Conservation (phyloP, 2,329 filamentous ascomycete genomes). For the Verruconis gallopava region DNA sequence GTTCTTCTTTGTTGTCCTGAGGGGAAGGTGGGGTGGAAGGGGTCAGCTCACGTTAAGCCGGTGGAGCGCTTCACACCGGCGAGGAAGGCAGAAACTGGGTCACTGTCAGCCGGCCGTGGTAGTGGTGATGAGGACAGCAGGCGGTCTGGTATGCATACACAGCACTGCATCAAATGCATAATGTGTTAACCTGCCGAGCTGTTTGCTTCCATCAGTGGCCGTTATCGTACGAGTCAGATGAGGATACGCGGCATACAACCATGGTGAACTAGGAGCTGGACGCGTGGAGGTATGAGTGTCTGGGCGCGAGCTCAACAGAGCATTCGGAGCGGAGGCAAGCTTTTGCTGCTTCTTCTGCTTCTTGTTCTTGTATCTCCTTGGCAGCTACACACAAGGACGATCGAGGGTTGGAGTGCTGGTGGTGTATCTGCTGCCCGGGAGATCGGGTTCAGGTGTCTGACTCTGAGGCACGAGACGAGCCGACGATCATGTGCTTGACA, state of each 20-base stretch:
- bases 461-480: no score
- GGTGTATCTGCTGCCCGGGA: no score
- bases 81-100: slow-evolving; percentile 82
- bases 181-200: slow-evolving; percentile 74
- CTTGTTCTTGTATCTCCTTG: no score
- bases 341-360: no score
- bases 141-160: slow-evolving; percentile 48
- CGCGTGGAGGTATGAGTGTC: neutral
- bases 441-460: no score
- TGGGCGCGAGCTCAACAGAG: neutral
- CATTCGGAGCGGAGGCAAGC: no score
- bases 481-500: no score
- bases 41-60: slow-evolving; percentile 82
- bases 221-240: no score
- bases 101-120: slow-evolving; percentile 5
- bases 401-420: no score
- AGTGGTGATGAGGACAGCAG: slow-evolving; percentile 13
- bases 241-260: slow-evolving; percentile 2
- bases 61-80: slow-evolving; percentile 96
- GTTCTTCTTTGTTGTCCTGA: no score
- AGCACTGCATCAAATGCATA: slow-evolving; percentile 95
- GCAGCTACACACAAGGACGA: no score
- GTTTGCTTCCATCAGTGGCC: slow-evolving; percentile 2
- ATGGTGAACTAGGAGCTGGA: slow-evolving; percentile 5
- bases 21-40: neutral